Conservation (phyloP, 208 protist genomes). For the Tritrichomonas musculus region DNA sequence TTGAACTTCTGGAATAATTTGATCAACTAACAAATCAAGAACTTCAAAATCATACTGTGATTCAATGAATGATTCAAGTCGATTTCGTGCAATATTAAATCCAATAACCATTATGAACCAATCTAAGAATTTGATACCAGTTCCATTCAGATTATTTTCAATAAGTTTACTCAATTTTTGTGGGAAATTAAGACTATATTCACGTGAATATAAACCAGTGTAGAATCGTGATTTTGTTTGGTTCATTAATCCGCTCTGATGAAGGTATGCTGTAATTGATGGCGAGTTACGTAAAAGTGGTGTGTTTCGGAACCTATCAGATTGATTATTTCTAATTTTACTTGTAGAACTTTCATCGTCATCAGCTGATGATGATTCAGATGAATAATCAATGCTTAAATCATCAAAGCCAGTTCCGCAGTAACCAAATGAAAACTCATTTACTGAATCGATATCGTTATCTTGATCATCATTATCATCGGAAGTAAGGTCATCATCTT, state of each 20-base stretch:
- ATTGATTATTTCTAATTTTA: no score
- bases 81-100: neutral
- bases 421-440: no score
- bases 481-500: no score
- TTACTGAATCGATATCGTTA: no score
- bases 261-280: neutral
- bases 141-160: neutral
- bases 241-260: neutral
- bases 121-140: neutral
- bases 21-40: neutral
- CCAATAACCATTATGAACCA: neutral
- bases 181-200: neutral
- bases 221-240: neutral
- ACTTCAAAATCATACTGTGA: neutral
- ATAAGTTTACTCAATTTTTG: neutral
- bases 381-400: no score
- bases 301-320: no score
- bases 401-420: no score
- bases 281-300: no score
- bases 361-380: no score
- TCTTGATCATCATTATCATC: no score
- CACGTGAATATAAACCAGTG: neutral
- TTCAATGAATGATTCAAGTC: constrained; percentile 14
- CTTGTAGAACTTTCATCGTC: no score
- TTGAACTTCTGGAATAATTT: neutral